Conservation (phyloP, 352 stramenopile genomes). For the Phytopythium mirpurense region DNA sequence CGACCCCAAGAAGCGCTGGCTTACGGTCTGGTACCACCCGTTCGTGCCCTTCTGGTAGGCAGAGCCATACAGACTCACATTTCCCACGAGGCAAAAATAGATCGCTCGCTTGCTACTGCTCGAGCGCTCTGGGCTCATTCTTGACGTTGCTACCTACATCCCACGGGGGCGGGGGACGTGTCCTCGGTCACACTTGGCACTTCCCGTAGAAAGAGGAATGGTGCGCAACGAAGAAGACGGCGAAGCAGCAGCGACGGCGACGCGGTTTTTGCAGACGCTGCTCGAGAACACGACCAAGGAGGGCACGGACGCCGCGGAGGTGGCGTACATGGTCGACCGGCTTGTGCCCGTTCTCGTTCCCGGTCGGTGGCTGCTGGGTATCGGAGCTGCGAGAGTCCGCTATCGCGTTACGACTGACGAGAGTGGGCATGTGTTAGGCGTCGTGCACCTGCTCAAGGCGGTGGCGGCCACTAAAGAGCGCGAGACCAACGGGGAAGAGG, state of each 20-base stretch:
- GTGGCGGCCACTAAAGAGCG: constrained; percentile 33
- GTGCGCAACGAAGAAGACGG: constrained; percentile 22
- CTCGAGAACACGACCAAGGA: constrained; percentile 26
- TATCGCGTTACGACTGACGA: neutral
- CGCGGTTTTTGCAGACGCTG: constrained; percentile 35
- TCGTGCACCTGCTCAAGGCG: constrained; percentile 51
- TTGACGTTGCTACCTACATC: neutral
- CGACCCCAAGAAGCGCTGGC: constrained; percentile 60
- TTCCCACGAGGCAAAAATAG: constrained; percentile 5
- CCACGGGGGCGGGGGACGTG: too few species aligned
- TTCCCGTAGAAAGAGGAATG: too few species aligned
- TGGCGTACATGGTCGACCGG: constrained; percentile 50
- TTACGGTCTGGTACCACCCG: constrained; percentile 52
- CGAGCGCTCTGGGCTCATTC: neutral
- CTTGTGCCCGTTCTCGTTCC: constrained; percentile 50
- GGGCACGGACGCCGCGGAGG: constrained; percentile 22
- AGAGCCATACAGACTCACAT: too few species aligned
- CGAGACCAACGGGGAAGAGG: constrained; percentile 31
- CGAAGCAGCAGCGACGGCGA: constrained; percentile 28
- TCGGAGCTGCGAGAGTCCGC: neutral
- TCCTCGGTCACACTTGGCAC: too few species aligned
- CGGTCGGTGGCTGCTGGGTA: constrained; percentile 19
- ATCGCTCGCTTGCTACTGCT: neutral
- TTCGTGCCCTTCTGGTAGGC: constrained; percentile 50
- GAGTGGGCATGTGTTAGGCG: constrained; percentile 17